Conservation (phyloP, 768 basidiomycete species). For the Baorangia bicolor region DNA sequence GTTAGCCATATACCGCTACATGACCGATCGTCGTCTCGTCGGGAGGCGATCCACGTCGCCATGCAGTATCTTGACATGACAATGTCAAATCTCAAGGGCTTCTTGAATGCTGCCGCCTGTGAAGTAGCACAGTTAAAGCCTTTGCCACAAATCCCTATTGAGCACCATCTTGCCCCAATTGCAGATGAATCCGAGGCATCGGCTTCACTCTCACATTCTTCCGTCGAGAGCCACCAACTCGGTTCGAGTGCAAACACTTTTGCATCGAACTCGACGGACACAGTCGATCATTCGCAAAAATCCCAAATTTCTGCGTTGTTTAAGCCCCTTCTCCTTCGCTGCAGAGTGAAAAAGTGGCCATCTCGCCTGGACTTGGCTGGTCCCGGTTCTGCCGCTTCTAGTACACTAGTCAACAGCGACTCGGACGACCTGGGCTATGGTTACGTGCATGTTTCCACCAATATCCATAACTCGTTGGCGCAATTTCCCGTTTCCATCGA, state of each 20-base stretch:
- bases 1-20: conserved; percentile 10
- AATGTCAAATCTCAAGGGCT: conserved; percentile 32
- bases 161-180: neutral
- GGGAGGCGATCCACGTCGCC: conserved; percentile 12
- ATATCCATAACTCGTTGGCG: conserved; percentile 28
- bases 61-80: conserved; percentile 32
- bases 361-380: conserved; percentile 3
- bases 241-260: neutral
- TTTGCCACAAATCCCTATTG: conserved; percentile 23
- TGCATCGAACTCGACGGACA: conserved; percentile 3
- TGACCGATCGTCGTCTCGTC: neutral
- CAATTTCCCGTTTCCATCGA: conserved; percentile 29
- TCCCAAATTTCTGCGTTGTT: conserved; percentile 18
- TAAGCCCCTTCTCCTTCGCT: conserved; percentile 16
- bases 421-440: conserved; percentile 11
- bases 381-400: conserved; percentile 13
- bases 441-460: conserved; percentile 27
- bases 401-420: conserved; percentile 20
- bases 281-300: neutral
- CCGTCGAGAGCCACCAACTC: neutral
- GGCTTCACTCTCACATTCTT: conserved; percentile 1
- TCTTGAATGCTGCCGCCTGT: conserved; percentile 31
- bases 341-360: conserved; percentile 2
- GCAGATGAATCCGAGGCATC: conserved; percentile 1
- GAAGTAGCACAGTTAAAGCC: conserved; percentile 30